Base-by-base conservation (phyloP, 257 asterid genomes). In the Phtheirospermum japonicum region DNA sequence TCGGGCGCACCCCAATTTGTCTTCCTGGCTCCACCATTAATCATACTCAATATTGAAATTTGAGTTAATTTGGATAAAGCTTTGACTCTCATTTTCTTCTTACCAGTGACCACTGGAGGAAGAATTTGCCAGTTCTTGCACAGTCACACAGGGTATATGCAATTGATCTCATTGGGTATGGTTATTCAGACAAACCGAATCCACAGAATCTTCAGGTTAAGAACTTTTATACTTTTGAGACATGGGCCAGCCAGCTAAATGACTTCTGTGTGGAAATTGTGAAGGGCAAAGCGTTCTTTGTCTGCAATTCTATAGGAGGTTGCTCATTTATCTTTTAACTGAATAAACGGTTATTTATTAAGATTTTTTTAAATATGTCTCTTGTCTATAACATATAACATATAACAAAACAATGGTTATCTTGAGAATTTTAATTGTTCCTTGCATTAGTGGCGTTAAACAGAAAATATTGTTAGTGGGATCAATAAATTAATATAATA, bases 281-380 rank as follows among this genome's bases (percentile, higher is more conserved):
- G 45, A 74, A 70, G 73, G 95, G 77, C 58, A 60, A 80, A 59
- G 97, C 84, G 37, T 92, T 86, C 81, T 89, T 86, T 67, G 77
- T 82, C 70, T 89, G 98, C 88, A 92, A 92, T 58, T 92, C 98
- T 46, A 92, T 92, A 39, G 98, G 98, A 85, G 98, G 98, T 91
- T 65, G 74, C 59, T 64, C 62, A 17, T 61, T 49, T 46, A 49
- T 31, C 28, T 67, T 34, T 23, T 40, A 61, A 23, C 16, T 46
- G 6, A 32, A 9, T 46, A 42, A 23, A 42, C 49, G 2, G 17
- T 13, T 42, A 13, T 12, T 1, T 42, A 4, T 42, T 23, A 23
- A 23, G 28, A 23, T 23, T 23, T 23, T 23, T 3, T 23, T 23
- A 23, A 3, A 23, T 23, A 23, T 23, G 28, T 23, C 28, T 23